A percentile compares a stretch with the other conserved stretches of the same genome.
These are phyloP conservation scores for Candida dajiaensis DNA, from an alignment of 805 yeast species.

Conservation along the genomic window DNA sequence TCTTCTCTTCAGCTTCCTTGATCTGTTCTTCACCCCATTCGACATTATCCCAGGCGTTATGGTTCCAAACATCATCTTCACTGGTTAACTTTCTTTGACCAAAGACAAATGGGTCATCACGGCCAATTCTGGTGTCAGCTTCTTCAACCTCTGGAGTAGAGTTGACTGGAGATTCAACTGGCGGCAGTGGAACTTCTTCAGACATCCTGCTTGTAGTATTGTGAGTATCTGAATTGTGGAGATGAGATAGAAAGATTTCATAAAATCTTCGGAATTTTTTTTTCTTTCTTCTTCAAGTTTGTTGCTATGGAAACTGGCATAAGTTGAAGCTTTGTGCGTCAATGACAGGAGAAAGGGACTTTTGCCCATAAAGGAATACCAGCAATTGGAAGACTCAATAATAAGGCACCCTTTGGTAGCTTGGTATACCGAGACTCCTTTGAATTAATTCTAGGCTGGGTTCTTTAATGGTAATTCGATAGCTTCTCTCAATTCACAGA, in stretches of 20 bases:
- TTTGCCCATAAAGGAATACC: conserved; percentile 95
- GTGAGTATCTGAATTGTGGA: neutral
- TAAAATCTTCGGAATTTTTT: neutral
- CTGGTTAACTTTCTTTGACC: conserved; percentile 76
- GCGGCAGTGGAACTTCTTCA: neutral
- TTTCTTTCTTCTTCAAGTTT: neutral
- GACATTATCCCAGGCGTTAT: conserved; percentile 94
- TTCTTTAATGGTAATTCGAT: conserved; percentile 95
- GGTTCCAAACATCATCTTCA: conserved; percentile 80
- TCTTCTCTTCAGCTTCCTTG: conserved; percentile 65
- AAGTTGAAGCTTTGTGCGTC: too few relatives aligned
- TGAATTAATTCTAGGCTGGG: conserved; percentile 91
- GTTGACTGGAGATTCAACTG: neutral
- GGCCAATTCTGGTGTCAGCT: conserved; percentile 53
- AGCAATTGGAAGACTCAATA: conserved; percentile 98
- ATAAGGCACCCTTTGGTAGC: conserved; percentile 96
- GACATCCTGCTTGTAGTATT: neutral
- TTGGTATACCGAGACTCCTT: conserved; percentile 95
- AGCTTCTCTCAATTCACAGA: conserved; percentile 94
- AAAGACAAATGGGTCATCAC: conserved; percentile 86
- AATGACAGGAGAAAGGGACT: too few relatives aligned
- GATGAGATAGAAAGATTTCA: neutral
- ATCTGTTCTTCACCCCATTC: conserved; percentile 95
- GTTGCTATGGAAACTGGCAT: too few relatives aligned
- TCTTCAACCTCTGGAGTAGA: conserved; percentile 6